Conservation (phyloP, 495 filamentous ascomycete genomes). For the Trichodelitschia bisporula region DNA sequence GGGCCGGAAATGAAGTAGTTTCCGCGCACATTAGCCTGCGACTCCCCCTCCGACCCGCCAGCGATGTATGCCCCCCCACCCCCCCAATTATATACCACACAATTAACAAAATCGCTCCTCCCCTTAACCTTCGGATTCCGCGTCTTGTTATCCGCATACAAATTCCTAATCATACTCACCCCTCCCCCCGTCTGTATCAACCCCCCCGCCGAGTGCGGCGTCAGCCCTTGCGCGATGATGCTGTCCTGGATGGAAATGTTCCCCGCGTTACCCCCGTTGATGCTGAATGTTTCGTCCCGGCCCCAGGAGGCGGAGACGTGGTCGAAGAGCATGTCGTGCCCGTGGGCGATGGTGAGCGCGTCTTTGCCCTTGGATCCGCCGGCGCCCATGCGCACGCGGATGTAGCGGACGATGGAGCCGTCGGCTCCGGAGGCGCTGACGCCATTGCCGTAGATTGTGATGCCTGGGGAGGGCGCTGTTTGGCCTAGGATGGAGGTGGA, state of each 20-base stretch:
- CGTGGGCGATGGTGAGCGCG: constrained; percentile 4
- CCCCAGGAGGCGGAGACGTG: constrained; percentile 6
- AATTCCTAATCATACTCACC: constrained; percentile 5
- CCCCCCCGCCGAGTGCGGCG: constrained; percentile 6
- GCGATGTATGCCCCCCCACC: constrained; percentile 7
- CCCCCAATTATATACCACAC: constrained; percentile 10
- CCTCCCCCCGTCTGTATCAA: constrained; percentile 6
- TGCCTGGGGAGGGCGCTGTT: constrained; percentile 6
- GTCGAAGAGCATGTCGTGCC: constrained; percentile 7
- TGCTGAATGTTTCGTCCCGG: constrained; percentile 6
- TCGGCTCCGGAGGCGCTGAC: constrained; percentile 4
- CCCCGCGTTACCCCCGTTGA: constrained; percentile 3
- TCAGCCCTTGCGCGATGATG: constrained; percentile 7
- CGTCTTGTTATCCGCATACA: constrained; percentile 7
- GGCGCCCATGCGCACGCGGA: constrained; percentile 6
- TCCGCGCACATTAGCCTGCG: constrained; percentile 4
- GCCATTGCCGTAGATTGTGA: constrained; percentile 7
- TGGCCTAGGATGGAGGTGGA: constrained; percentile 5
- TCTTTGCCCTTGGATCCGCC: constrained; percentile 4
- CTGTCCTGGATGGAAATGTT: constrained; percentile 8
- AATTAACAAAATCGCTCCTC: constrained; percentile 6
- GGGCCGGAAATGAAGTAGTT: constrained; percentile 8
- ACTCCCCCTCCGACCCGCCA: constrained; percentile 2
- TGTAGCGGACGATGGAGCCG: constrained; percentile 3
- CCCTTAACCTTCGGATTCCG: constrained; percentile 8